Percentiles rank a stretch among this genome's conserved stretches.
phyloP scores from a whole-genome alignment of 176 grass and related monocot genomes.

The Aegilops tauschii region DNA sequence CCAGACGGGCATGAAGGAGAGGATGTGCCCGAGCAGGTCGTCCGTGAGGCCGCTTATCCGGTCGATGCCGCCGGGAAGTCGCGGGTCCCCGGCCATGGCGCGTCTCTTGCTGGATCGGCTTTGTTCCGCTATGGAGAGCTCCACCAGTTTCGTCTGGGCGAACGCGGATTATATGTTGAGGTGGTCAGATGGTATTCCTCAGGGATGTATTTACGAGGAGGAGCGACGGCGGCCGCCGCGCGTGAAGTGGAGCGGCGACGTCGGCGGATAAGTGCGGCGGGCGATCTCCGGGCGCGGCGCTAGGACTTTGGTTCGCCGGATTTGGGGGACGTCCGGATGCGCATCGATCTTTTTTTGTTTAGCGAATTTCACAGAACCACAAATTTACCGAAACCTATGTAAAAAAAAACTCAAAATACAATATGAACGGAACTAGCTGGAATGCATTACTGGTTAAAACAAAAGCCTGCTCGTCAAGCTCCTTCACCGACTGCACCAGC shows the following conservation, averaged over 20 bases:
- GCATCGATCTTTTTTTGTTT: no score
- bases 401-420: no score
- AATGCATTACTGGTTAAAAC: no score
- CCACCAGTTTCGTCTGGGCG: background rate
- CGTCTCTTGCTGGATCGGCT: background rate
- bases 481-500: no score
- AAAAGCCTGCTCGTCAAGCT: no score
- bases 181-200: background rate
- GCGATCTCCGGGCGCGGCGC: background rate
- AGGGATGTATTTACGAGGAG: background rate
- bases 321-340: background rate
- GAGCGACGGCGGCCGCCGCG: background rate
- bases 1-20: background rate
- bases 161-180: background rate
- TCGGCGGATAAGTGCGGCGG: background rate
- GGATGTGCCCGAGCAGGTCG: conserved; percentile 8
- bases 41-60: conserved; percentile 5
- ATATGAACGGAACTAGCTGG: no score
- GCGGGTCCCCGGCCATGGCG: background rate
- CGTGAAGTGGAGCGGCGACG: background rate
- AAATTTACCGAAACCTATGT: no score
- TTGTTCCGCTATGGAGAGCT: background rate
- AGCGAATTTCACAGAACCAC: no score
- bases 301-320: background rate
- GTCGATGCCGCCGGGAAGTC: background rate